Conservation (phyloP, 805 yeast species). For the Starmerella geochares region DNA sequence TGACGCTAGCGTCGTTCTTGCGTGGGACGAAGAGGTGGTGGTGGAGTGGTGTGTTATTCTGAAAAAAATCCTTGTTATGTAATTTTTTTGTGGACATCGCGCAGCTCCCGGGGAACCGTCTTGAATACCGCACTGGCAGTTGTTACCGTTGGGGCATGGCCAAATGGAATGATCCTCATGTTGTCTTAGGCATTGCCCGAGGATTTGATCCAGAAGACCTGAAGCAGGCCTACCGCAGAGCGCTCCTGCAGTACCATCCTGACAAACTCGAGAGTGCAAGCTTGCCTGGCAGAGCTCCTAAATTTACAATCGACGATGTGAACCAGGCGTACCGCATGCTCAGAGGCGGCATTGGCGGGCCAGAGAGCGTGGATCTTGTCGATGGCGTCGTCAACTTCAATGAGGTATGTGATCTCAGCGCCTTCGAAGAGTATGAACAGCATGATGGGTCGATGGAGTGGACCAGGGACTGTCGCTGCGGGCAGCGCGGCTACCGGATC, state of each 20-base stretch:
- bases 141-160: slow-evolving; percentile 7
- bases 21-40: too few species aligned
- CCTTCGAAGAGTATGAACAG: slow-evolving; percentile 31
- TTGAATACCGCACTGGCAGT: too few species aligned
- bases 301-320: slow-evolving; percentile 37
- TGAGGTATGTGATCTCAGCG: slow-evolving; percentile 53
- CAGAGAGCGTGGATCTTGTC: slow-evolving; percentile 38
- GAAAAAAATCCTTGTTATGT: slow-evolving; percentile 2
- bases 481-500: slow-evolving; percentile 44
- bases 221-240: slow-evolving; percentile 52
- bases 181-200: slow-evolving; percentile 43
- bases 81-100: slow-evolving; percentile 7
- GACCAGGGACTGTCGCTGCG: slow-evolving; percentile 32
- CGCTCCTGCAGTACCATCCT: slow-evolving; percentile 62
- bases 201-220: slow-evolving; percentile 36
- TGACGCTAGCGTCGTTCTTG: too few species aligned
- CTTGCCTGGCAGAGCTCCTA: not conserved
- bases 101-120: too few species aligned
- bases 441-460: slow-evolving; percentile 24
- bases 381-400: slow-evolving; percentile 57
- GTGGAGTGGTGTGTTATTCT: not conserved
- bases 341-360: slow-evolving; percentile 22
- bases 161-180: slow-evolving; percentile 37
- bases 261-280: slow-evolving; percentile 42
- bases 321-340: slow-evolving; percentile 52